Evolutionary conservation across 805 yeast species (phyloP), one percentile per base, ranked within the genome.

Genomic region (Alloascoidea africana): DNA sequence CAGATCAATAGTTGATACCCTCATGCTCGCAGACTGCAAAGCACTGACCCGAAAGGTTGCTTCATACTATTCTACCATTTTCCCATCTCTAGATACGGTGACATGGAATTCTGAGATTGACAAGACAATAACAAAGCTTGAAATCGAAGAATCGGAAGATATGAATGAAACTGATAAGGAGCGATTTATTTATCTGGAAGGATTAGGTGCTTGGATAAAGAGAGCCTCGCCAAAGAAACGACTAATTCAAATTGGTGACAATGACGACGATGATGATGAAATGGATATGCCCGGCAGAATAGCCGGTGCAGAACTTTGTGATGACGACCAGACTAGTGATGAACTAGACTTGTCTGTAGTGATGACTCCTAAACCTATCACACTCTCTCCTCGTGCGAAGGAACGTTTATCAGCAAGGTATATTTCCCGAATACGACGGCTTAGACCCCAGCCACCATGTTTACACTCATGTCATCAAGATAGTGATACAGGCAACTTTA

Each of bases 211-310:
- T 8, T 23, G 30, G 30, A 23, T 23, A 8, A n/a, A 23, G 30
- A 23, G n/a, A 23, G n/a, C 8, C 13, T 8, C 30, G 13, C 30
- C 30, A 23, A 23, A 23, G n/a, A 23, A n/a, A 23, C 8, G n/a
- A 23, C n/a, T 23, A 23, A 23, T 8, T 8, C 8, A n/a, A 8
- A 8, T 23, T 23, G n/a, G n/a, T 23, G 30, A 23, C n/a, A 23
- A 23, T 8, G n/a, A 23, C n/a, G 30, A 23, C n/a, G n/a, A 23
- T 23, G 30, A 23, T 23, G 30, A 23, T 23, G 30, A 23, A n/a
- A n/a, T 8, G 8, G 30, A 23, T 23, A n/a, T n/a, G n/a, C n/a
- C n/a, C n/a, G n/a, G n/a, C n/a, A n/a, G n/a, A n/a, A n/a, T n/a
- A n/a, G n/a, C n/a, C n/a, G n/a, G n/a, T n/a, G n/a, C n/a, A n/a